Percentiles rank a stretch among this genome's conserved stretches.
Evolutionary conservation across 805 yeast genomes (phyloP).

Genomic region (Isabelozyma pseudorhagii): DNA sequence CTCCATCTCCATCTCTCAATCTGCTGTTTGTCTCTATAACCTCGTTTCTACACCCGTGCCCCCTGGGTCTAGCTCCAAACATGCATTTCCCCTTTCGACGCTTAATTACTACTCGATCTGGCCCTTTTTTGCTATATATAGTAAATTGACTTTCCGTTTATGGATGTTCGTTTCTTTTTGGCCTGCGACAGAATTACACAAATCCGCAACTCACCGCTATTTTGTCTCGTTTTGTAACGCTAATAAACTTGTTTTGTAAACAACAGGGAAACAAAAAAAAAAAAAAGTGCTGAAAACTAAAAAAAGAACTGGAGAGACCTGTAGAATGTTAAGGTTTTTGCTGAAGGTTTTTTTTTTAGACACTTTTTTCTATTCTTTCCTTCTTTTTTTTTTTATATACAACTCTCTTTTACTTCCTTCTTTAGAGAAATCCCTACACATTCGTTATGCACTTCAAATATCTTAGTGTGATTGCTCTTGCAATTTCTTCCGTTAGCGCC

Average conservation of each 20-base stretch:
- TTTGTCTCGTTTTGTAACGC: background rate
- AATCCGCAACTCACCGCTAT: background rate
- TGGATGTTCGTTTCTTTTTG: background rate
- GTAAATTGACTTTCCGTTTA: background rate
- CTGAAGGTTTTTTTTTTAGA: slow-evolving; percentile 2
- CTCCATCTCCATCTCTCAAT: background rate
- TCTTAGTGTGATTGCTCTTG: slow-evolving; percentile 46
- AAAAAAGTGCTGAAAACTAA: background rate
- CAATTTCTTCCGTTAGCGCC: slow-evolving; percentile 51
- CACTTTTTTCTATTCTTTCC: background rate
- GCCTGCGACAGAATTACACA: background rate
- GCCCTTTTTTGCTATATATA: background rate
- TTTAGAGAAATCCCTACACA: background rate
- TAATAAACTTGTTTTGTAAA: background rate
- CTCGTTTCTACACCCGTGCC: background rate
- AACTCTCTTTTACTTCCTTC: slow-evolving; percentile 1
- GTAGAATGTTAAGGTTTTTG: background rate
- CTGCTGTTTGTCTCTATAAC: background rate
- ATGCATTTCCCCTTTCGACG: background rate
- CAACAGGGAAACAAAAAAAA: background rate
- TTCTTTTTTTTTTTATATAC: background rate
- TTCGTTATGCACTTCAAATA: slow-evolving; percentile 37
- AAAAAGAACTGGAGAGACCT: background rate
- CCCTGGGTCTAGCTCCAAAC: no score
- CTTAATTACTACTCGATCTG: background rate